A percentile compares a stretch with the other conserved stretches of the same genome.
Evolutionary conservation across 1,284 basidiomycete genomes (phyloP).

Genomic region (Cryptococcus sp.): DNA sequence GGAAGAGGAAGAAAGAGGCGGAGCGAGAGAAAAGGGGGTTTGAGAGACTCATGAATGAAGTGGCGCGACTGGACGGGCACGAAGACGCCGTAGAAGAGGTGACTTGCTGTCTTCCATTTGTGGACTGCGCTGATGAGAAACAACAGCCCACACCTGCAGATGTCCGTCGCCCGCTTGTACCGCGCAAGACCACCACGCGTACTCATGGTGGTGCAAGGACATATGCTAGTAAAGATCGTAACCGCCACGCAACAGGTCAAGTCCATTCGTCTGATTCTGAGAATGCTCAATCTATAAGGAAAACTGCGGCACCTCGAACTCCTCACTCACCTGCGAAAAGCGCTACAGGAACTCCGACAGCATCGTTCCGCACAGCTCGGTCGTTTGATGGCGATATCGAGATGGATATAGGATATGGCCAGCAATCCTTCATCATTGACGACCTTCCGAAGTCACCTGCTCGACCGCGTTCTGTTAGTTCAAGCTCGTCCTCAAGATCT

Average conservation of each 20-base stretch:
- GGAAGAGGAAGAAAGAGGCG: constrained; percentile 22
- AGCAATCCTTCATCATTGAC: constrained; percentile 14
- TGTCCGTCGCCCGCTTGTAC: background rate
- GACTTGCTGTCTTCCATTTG: background rate
- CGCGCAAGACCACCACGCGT: constrained; percentile 4
- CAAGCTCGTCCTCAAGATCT: background rate
- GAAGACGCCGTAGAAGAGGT: constrained; percentile 8
- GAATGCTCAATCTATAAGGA: background rate
- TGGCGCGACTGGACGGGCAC: constrained; percentile 6
- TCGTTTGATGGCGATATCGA: constrained; percentile 10
- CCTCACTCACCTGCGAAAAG: constrained; percentile 6
- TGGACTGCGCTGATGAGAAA: too few relatives aligned
- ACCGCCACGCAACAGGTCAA: background rate
- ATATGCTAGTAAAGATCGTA: constrained; percentile 9
- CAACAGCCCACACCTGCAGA: too few relatives aligned
- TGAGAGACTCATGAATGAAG: constrained; percentile 29
- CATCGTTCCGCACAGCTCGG: constrained; percentile 12
- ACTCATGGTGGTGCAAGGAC: constrained; percentile 13
- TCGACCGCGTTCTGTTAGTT: background rate
- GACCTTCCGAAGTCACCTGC: constrained; percentile 5
- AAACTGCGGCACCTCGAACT: background rate
- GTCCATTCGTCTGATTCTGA: constrained; percentile 4
- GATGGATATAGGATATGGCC: constrained; percentile 15
- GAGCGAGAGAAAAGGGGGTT: constrained; percentile 29
- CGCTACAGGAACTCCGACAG: constrained; percentile 4